A percentile compares a stretch with the other conserved stretches of the same genome.
Conservation (phyloP, 768 basidiomycete species). For the Auricularia heimuer region DNA sequence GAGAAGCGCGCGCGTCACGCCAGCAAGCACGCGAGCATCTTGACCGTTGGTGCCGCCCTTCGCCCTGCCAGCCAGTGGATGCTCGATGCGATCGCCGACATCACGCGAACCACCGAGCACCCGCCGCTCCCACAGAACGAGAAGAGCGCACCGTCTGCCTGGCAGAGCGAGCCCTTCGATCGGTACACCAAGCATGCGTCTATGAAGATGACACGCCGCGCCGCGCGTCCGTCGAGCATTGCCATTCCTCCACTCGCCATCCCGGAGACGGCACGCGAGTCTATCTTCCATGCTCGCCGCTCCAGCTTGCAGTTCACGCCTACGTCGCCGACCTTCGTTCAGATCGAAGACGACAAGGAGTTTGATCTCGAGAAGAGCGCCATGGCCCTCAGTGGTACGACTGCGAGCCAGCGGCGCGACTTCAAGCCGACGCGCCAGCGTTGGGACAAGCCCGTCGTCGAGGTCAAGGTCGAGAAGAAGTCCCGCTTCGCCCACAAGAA, state of each 20-base stretch:
- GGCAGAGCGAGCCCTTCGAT: background rate
- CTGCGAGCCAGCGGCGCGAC: slow-evolving; percentile 20
- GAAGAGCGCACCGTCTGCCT: background rate
- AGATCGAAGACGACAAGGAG: slow-evolving; percentile 17
- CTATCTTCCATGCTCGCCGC: background rate
- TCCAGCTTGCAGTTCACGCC: slow-evolving; percentile 65
- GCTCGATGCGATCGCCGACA: slow-evolving; percentile 66
- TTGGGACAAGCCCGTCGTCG: slow-evolving; percentile 11
- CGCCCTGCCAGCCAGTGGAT: slow-evolving; percentile 74
- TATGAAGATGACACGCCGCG: slow-evolving; percentile 6
- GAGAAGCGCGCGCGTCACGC: slow-evolving; percentile 15
- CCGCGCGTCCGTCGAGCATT: slow-evolving; percentile 30
- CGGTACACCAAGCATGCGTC: slow-evolving; percentile 12
- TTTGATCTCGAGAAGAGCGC: slow-evolving; percentile 19
- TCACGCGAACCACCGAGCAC: slow-evolving; percentile 29
- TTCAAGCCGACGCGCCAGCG: background rate
- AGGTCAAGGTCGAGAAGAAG: slow-evolving; percentile 14
- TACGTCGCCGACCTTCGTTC: slow-evolving; percentile 31
- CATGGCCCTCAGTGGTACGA: slow-evolving; percentile 28
- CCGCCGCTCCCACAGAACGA: slow-evolving; percentile 7
- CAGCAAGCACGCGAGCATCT: slow-evolving; percentile 32
- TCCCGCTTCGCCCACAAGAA: background rate
- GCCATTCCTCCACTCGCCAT: slow-evolving; percentile 21
- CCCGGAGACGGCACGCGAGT: slow-evolving; percentile 14
- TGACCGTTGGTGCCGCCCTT: slow-evolving; percentile 20